phyloP scores from a whole-genome alignment of 140 eudicot species.

The Cichorium intybus region DNA sequence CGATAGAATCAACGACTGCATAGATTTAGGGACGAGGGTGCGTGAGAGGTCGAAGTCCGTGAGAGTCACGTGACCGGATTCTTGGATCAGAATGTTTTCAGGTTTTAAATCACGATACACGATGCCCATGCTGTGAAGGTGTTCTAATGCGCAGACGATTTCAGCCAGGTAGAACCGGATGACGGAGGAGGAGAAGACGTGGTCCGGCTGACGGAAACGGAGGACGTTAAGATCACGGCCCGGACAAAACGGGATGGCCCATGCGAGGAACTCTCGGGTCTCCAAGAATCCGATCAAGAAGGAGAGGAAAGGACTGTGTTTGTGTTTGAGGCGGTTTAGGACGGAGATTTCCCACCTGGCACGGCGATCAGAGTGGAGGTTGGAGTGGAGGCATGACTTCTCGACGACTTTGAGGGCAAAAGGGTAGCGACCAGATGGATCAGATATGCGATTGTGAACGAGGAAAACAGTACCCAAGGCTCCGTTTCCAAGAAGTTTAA shows the following conservation, averaged over 20 bases:
- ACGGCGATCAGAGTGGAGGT: no score
- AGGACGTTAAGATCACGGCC: conserved; percentile 78
- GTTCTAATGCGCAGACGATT: conserved; percentile 52
- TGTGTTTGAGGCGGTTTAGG: conserved; percentile 37
- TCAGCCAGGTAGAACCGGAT: conserved; percentile 71
- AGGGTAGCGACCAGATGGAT: conserved; percentile 38
- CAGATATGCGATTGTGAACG: conserved; percentile 42
- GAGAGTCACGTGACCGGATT: conserved; percentile 74
- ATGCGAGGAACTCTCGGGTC: conserved; percentile 42
- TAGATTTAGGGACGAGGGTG: no score
- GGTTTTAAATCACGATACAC: conserved; percentile 76
- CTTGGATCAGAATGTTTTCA: conserved; percentile 59
- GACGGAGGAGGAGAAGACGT: conserved; percentile 49
- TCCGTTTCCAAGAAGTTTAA: conserved; percentile 66
- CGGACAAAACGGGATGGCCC: conserved; percentile 71
- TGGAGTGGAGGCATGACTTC: conserved; percentile 37
- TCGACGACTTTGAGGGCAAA: conserved; percentile 82
- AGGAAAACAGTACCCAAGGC: conserved; percentile 80
- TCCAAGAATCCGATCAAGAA: conserved; percentile 45
- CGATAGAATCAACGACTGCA: no score
- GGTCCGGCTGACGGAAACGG: conserved; percentile 49
- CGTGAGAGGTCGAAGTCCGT: no score
- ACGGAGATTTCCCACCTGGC: conserved; percentile 70
- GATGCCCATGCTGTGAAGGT: conserved; percentile 53
- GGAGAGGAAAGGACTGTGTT: conserved; percentile 63